These are phyloP conservation scores for Mangifera indica DNA, from an alignment of 345 rosid genomes.

Conservation along the genomic window DNA sequence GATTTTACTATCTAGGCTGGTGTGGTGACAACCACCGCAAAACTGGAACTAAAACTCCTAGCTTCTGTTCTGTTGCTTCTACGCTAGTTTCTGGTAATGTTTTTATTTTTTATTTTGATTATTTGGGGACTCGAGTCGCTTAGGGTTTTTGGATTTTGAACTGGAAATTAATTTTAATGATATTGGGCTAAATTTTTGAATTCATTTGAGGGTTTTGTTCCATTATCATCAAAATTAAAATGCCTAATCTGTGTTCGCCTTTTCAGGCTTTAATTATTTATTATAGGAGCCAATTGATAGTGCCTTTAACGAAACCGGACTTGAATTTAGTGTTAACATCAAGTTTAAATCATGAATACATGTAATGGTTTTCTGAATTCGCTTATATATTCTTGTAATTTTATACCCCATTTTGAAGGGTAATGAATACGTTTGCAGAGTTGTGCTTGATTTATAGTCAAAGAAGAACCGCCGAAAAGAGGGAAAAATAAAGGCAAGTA, in stretches of 20 bases:
- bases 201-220: too few relatives aligned
- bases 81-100: constrained; percentile 24
- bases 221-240: too few relatives aligned
- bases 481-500: constrained; percentile 39
- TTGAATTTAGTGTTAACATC: neutral
- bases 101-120: neutral
- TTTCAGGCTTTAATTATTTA: neutral
- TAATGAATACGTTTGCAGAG: constrained; percentile 15
- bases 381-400: neutral
- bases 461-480: constrained; percentile 32
- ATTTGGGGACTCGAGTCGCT: neutral
- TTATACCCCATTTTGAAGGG: neutral
- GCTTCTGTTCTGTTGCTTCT: constrained; percentile 4
- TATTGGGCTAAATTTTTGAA: too few relatives aligned
- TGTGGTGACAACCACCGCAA: neutral
- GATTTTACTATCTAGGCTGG: too few relatives aligned
- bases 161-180: neutral
- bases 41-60: neutral
- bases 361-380: neutral
- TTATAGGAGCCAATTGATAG: neutral
- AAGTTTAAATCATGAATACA: neutral
- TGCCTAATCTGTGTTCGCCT: neutral
- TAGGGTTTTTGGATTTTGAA: constrained; percentile 15
- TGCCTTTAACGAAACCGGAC: neutral
- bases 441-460: constrained; percentile 42